Percentiles rank a stretch among this genome's conserved stretches.
These are phyloP conservation scores for Verticillium longisporum DNA, from an alignment of 2,329 filamentous ascomycete species.

Conservation along the genomic window DNA sequence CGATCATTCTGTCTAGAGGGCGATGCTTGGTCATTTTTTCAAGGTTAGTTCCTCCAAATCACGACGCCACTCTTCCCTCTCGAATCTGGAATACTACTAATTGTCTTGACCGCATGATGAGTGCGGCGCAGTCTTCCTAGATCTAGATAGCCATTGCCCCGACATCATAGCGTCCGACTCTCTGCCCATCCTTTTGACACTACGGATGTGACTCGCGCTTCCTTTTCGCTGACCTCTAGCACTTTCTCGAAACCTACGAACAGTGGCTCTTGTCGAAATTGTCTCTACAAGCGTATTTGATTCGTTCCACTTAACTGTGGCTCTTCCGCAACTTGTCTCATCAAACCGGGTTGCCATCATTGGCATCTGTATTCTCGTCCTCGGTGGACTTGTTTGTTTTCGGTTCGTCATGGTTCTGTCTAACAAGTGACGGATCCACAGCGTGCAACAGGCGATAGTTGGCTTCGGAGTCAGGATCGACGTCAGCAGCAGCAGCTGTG, in stretches of 20 bases:
- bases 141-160: too few relatives aligned
- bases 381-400: background rate
- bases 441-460: background rate
- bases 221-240: too few relatives aligned
- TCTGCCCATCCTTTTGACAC: too few relatives aligned
- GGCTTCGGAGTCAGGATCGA: background rate
- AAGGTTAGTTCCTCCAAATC: slow-evolving; percentile 5
- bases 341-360: background rate
- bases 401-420: background rate
- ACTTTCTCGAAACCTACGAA: too few relatives aligned
- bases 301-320: too few relatives aligned
- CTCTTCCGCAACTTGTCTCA: too few relatives aligned
- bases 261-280: background rate
- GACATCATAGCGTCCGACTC: too few relatives aligned
- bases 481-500: background rate
- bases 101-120: background rate
- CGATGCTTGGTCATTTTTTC: slow-evolving; percentile 44
- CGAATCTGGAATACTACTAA: slow-evolving; percentile 10
- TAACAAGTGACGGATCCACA: background rate
- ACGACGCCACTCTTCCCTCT: too few relatives aligned
- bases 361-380: background rate
- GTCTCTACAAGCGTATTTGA: too few relatives aligned
- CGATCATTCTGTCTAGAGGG: slow-evolving; percentile 79
- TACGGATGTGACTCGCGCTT: too few relatives aligned
- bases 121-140: too few relatives aligned